Conservation (phyloP, 75 land plant genomes). For the Picea glauca region DNA sequence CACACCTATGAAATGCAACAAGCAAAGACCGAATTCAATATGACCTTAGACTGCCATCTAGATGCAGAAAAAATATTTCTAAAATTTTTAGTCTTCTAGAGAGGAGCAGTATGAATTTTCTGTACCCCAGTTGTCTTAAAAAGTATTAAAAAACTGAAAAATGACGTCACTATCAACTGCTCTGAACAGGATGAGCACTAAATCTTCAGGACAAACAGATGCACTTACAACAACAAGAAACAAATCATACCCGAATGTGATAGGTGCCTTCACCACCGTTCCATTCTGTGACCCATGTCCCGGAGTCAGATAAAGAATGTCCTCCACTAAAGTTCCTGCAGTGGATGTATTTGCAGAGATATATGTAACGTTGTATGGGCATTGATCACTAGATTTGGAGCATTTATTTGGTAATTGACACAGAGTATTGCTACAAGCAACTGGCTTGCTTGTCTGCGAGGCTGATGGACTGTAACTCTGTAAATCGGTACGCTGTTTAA, state of each 20-base stretch:
- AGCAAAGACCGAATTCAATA: neutral
- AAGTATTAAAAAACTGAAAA: neutral
- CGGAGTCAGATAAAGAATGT: slow-evolving; percentile 54
- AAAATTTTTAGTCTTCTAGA: neutral
- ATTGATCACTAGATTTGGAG: slow-evolving; percentile 16
- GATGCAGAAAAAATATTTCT: neutral
- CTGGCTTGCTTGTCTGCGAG: slow-evolving; percentile 37
- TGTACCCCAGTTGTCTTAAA: neutral
- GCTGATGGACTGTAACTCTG: slow-evolving; percentile 30
- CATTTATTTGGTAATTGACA: slow-evolving; percentile 28
- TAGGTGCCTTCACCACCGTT: slow-evolving; percentile 26
- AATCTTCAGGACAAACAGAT: neutral
- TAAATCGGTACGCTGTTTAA: neutral
- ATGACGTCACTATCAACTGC: neutral
- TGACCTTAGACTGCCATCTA: neutral
- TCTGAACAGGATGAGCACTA: too few relatives aligned
- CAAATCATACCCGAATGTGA: slow-evolving; percentile 50
- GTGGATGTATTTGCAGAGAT: slow-evolving; percentile 53
- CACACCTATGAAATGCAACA: slow-evolving; percentile 55
- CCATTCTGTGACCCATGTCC: slow-evolving; percentile 23
- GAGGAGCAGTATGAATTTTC: neutral
- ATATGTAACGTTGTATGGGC: slow-evolving; percentile 57
- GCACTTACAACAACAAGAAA: slow-evolving; percentile 5
- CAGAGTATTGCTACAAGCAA: slow-evolving; percentile 37
- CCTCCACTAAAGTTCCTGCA: slow-evolving; percentile 68